Base-by-base conservation (phyloP, 2,329 filamentous ascomycete species). In the Fusarium nematophilum region DNA sequence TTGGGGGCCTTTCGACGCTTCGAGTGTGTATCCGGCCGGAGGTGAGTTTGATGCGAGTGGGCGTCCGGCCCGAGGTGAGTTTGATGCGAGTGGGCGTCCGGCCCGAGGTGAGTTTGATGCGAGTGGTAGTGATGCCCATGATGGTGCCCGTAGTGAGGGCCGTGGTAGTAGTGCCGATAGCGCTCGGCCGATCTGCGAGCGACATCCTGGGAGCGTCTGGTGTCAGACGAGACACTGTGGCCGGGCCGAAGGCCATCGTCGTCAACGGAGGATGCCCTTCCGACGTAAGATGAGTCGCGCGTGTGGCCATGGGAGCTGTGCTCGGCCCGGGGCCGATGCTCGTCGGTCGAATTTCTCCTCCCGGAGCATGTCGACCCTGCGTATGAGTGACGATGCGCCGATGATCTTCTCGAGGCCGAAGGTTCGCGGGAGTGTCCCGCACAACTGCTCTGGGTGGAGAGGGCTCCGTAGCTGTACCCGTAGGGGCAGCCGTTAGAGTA, bases 281-380 rank as follows among this genome's bases (percentile, higher is more conserved):
- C 48, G 14, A 50, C 54, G 6, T 40, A 31, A 5, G 59, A 62
- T 13, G 59, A 62, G 33, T 62, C 59, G 5, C 53, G 50, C 6
- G 53, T 50, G 29, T 53, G 58, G 4, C 15, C 13, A 38, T 53
- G 29, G 2, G 45, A 25, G 18, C 13, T 25, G 13, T 15, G 9
- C 6, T 46, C 40, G 27, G 25, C 8, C 17, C 42, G 46, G 5
- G 46, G 31, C 18, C 36, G 33, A 11, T 44, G 9, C 11, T 57
- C 52, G 27, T 62, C 58, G 23, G 30, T 58, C 7, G 53, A 62
- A 23, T 48, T 40, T 7, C 31, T 53, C 25, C 25, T 34, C 8
- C 9, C 33, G 2, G 46, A 48, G 23, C 37, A 15, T 11, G 31
- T 25, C 3, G 58, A 61, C 2, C 30, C 21, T 14, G 52, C 34